A percentile compares a stretch with the other conserved stretches of the same genome.
Conservation (phyloP, 2,329 filamentous ascomycete species). For the Neospermospora avenae region DNA sequence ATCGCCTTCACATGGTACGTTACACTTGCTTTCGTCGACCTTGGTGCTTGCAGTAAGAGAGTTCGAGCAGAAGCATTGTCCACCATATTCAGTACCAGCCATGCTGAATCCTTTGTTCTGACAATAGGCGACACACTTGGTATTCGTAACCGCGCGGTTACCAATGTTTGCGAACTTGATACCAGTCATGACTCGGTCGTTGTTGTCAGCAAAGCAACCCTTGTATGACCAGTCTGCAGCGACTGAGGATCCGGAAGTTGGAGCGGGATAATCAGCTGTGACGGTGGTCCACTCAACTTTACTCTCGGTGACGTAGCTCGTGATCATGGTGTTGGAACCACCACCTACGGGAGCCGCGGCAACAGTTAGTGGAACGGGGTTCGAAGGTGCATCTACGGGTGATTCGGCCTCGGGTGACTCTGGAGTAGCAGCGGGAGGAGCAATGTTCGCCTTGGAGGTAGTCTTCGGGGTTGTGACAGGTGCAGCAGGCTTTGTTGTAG, state of each 20-base stretch:
- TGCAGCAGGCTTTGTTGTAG: constrained; percentile 2
- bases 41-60: constrained; percentile 38
- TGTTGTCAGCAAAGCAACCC: constrained; percentile 42
- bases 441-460: background rate
- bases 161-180: constrained; percentile 42
- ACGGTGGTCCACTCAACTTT: constrained; percentile 42
- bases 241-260: constrained; percentile 23
- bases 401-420: background rate
- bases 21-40: constrained; percentile 45
- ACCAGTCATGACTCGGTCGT: constrained; percentile 40
- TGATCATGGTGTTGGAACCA: constrained; percentile 12
- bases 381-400: background rate
- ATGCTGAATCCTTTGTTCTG: constrained; percentile 42
- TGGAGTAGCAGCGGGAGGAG: background rate
- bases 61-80: constrained; percentile 48
- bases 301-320: constrained; percentile 41
- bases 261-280: constrained; percentile 26
- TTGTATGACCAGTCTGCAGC: constrained; percentile 38
- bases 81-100: constrained; percentile 48
- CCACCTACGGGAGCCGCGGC: constrained; percentile 33
- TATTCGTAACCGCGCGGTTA: constrained; percentile 39
- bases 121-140: constrained; percentile 49
- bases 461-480: constrained; percentile 2
- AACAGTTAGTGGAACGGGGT: background rate
- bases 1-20: constrained; percentile 49